A percentile compares a stretch with the other conserved stretches of the same genome.
Conservation (phyloP, 2,329 filamentous ascomycete genomes). For the Aspergillus jensenii region DNA sequence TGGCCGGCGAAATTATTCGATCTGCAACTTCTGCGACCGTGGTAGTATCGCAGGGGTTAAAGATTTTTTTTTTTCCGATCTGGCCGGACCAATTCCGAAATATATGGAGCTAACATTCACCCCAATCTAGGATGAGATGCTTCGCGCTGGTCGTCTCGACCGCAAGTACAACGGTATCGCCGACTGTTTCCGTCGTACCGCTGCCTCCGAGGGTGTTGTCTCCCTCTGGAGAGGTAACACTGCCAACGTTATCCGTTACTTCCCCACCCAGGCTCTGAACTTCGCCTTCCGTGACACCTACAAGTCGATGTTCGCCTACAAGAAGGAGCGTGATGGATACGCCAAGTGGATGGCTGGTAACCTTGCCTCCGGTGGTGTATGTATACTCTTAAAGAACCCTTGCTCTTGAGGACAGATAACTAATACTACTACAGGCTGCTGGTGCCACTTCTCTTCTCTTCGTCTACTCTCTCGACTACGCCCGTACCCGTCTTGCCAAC, state of each 20-base stretch:
- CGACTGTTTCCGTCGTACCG: slow-evolving; percentile 95
- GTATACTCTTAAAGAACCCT: slow-evolving; percentile 38
- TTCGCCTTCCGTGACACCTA: slow-evolving; percentile 99
- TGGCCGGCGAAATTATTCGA: background rate
- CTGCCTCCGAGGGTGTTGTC: slow-evolving; percentile 86
- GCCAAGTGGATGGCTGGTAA: slow-evolving; percentile 99
- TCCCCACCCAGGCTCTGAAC: slow-evolving; percentile 99
- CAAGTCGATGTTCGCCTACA: slow-evolving; percentile 99
- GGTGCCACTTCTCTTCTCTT: slow-evolving; percentile 99
- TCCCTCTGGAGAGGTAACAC: slow-evolving; percentile 99
- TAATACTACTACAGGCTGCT: slow-evolving; percentile 62
- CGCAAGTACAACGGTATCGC: slow-evolving; percentile 90
- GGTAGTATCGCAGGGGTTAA: slow-evolving; percentile 1
- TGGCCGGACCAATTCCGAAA: background rate
- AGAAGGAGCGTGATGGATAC: slow-evolving; percentile 99
- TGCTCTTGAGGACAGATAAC: slow-evolving; percentile 9
- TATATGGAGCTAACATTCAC: background rate
- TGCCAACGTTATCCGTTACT: slow-evolving; percentile 99
- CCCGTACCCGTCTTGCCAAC: slow-evolving; percentile 99
- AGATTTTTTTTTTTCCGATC: slow-evolving; percentile 10
- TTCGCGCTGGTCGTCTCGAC: slow-evolving; percentile 97
- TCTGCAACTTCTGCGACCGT: background rate
- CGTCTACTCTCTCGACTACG: slow-evolving; percentile 99
- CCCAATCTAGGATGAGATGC: slow-evolving; percentile 88
- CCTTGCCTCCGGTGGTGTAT: slow-evolving; percentile 99